Evolutionary conservation across 2,329 filamentous ascomycete genomes (phyloP).

Genomic region (Didymella arachidicola): DNA sequence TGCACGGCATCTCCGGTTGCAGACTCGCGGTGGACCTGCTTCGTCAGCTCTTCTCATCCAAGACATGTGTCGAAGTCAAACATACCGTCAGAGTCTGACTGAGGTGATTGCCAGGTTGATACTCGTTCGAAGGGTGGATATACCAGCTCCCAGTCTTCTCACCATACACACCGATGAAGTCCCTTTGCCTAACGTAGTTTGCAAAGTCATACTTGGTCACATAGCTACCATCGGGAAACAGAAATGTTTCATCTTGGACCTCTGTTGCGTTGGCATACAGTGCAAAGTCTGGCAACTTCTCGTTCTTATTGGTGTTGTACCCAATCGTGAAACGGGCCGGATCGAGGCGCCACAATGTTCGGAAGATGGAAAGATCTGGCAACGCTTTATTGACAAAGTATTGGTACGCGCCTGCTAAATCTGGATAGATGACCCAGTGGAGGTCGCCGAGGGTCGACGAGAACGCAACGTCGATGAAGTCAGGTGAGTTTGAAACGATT

Average conservation of each 20-base stretch:
- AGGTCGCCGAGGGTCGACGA: conserved; percentile 54
- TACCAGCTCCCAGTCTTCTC: conserved; percentile 57
- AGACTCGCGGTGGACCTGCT: conserved; percentile 55
- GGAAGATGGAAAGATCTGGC: conserved; percentile 55
- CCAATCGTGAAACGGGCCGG: conserved; percentile 56
- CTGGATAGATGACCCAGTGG: conserved; percentile 58
- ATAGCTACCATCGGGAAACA: conserved; percentile 53
- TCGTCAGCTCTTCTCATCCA: neutral
- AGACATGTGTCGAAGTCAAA: neutral
- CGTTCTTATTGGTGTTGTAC: conserved; percentile 54
- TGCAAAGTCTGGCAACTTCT: conserved; percentile 50
- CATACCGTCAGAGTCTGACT: conserved; percentile 56
- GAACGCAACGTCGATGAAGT: conserved; percentile 57
- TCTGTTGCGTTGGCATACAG: conserved; percentile 54
- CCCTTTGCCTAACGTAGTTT: conserved; percentile 46
- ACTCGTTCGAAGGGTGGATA: conserved; percentile 46
- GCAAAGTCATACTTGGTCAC: conserved; percentile 59
- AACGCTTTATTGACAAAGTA: conserved; percentile 59
- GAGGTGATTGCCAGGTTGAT: conserved; percentile 56
- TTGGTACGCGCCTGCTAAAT: conserved; percentile 58
- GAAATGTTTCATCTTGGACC: conserved; percentile 60
- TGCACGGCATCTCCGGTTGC: conserved; percentile 57
- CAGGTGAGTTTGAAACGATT: conserved; percentile 39
- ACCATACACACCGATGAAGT: conserved; percentile 58
- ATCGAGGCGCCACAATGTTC: conserved; percentile 57